Conservation (phyloP, 2,329 filamentous ascomycete genomes). For the Westerdykella ornata region DNA sequence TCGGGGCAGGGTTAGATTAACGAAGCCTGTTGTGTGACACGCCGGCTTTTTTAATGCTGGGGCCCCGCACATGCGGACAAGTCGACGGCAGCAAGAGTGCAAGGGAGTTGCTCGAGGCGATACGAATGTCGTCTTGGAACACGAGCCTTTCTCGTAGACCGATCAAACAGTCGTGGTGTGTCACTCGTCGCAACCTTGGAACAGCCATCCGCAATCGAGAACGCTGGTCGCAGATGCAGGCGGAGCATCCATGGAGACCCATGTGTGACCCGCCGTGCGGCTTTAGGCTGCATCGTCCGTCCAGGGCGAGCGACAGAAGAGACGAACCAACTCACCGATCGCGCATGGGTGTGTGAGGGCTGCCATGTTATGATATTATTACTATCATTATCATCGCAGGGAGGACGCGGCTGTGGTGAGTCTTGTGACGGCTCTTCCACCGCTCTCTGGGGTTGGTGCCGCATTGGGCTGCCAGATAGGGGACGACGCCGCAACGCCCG, state of each 20-base stretch:
- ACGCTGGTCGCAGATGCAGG: no score
- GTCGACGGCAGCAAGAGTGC: no score
- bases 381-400: conserved; percentile 1
- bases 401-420: neutral
- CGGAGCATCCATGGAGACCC: no score
- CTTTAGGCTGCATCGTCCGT: neutral
- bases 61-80: no score
- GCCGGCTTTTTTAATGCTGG: conserved; percentile 5
- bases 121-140: no score
- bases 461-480: conserved; percentile 15
- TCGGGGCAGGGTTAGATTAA: conserved; percentile 27
- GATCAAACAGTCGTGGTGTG: no score
- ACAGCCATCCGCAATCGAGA: no score
- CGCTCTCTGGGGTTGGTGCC: conserved; percentile 10
- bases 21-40: conserved; percentile 23
- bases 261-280: neutral
- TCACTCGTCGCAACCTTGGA: no score
- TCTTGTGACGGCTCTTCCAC: conserved; percentile 10
- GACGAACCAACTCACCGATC: conserved; percentile 4
- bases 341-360: conserved; percentile 3
- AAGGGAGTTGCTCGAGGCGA: no score
- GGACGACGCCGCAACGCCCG: conserved; percentile 13
- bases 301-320: conserved; percentile 1
- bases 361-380: conserved; percentile 13
- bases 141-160: no score